Percentiles rank a stretch among this genome's conserved stretches.
Evolutionary conservation across 345 rosid genomes (phyloP).

Genomic region (Hevea brasiliensis): DNA sequence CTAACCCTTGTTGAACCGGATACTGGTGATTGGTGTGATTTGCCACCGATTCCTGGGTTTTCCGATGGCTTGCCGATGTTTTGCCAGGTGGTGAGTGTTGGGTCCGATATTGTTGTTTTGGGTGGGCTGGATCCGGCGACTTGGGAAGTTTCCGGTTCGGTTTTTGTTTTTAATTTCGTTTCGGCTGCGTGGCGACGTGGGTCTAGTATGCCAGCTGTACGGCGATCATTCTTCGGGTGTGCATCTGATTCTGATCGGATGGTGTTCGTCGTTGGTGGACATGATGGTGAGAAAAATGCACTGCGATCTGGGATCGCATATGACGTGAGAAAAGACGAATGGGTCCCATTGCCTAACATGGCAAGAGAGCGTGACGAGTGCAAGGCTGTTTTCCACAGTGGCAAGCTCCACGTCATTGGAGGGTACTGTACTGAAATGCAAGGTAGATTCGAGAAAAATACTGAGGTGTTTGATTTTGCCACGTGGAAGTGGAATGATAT

Average conservation of each 20-base stretch:
- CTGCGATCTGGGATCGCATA: conserved; percentile 57
- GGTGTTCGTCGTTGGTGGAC: conserved; percentile 79
- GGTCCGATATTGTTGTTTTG: conserved; percentile 62
- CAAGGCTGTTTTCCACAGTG: conserved; percentile 52
- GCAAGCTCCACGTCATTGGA: conserved; percentile 69
- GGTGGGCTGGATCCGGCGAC: conserved; percentile 77
- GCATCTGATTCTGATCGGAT: conserved; percentile 56
- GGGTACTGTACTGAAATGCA: conserved; percentile 78
- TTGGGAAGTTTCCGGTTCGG: conserved; percentile 55
- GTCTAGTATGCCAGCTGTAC: conserved; percentile 60
- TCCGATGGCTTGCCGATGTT: conserved; percentile 59
- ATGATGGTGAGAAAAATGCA: conserved; percentile 65
- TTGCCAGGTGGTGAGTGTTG: conserved; percentile 53
- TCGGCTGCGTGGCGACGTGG: conserved; percentile 66
- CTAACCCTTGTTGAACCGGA: conserved; percentile 51
- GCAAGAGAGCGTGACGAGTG: conserved; percentile 73
- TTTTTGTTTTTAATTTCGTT: conserved; percentile 51
- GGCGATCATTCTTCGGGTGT: conserved; percentile 62
- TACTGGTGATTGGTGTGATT: conserved; percentile 52
- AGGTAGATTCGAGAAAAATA: conserved; percentile 52
- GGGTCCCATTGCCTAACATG: conserved; percentile 71
- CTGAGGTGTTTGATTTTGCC: conserved; percentile 46
- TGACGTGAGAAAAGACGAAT: conserved; percentile 56
- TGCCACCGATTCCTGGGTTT: conserved; percentile 55
- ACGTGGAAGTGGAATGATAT: conserved; percentile 49